phyloP scores from a whole-genome alignment of 106 monocot genomes.

The Dioscorea dumetorum region DNA sequence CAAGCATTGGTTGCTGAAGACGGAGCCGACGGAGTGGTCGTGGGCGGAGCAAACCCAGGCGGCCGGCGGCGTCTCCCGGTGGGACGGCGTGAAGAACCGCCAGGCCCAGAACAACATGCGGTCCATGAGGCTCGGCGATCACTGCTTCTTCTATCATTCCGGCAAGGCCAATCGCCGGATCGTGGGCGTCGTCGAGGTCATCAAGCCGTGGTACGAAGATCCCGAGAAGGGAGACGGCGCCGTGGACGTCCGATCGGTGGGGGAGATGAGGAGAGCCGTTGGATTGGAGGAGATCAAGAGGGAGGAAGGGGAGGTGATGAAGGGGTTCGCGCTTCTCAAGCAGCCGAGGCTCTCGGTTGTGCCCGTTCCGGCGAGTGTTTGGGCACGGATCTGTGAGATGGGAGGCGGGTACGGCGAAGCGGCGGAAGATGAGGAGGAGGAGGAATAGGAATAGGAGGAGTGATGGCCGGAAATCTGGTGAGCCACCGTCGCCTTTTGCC shows the following conservation, averaged over 20 bases:
- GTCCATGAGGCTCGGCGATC: conserved; percentile 65
- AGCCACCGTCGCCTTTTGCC: neutral
- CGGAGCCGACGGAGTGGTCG: conserved; percentile 90
- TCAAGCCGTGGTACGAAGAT: conserved; percentile 51
- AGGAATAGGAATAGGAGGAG: no score
- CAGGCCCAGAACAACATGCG: conserved; percentile 80
- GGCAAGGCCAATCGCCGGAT: conserved; percentile 44
- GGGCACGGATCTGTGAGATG: conserved; percentile 80
- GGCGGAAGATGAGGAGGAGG: conserved; percentile 13
- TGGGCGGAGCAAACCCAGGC: conserved; percentile 59
- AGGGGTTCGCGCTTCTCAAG: conserved; percentile 58
- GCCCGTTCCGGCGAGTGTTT: conserved; percentile 53
- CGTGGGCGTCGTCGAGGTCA: conserved; percentile 78
- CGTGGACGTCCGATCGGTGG: conserved; percentile 61
- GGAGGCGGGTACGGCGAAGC: conserved; percentile 50
- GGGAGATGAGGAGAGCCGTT: conserved; percentile 61
- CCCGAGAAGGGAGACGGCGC: conserved; percentile 34
- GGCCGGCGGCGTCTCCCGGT: conserved; percentile 54
- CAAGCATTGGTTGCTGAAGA: conserved; percentile 80
- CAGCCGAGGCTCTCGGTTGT: conserved; percentile 88
- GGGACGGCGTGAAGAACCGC: conserved; percentile 91
- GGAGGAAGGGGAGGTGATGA: conserved; percentile 30
- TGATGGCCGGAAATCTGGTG: neutral
- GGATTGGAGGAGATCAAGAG: conserved; percentile 70
- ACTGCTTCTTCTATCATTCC: conserved; percentile 98